phyloP scores from a whole-genome alignment of 2,329 filamentous ascomycete genomes.

The Fusarium verrucosum region DNA sequence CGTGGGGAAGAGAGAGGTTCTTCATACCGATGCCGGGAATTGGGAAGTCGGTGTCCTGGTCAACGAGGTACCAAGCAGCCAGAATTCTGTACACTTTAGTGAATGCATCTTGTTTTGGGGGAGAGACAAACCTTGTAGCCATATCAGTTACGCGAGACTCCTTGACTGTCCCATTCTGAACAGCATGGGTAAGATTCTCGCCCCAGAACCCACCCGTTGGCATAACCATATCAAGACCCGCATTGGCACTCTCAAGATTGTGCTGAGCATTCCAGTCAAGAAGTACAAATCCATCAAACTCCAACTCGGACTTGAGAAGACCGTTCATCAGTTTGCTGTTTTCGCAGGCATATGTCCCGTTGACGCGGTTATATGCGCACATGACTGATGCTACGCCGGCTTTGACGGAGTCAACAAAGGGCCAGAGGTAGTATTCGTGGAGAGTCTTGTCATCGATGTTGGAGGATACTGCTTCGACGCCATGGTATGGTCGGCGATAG shows the following conservation, averaged over 20 bases:
- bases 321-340: constrained; percentile 76
- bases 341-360: constrained; percentile 78
- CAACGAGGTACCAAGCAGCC: constrained; percentile 31
- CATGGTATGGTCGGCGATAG: constrained; percentile 53
- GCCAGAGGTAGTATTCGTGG: constrained; percentile 73
- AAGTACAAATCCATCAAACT: constrained; percentile 74
- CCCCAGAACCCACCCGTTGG: constrained; percentile 66
- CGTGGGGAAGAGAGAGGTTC: constrained; percentile 61
- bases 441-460: constrained; percentile 73
- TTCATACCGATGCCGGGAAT: constrained; percentile 66
- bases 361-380: constrained; percentile 77
- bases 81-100: constrained; percentile 9
- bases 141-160: constrained; percentile 80
- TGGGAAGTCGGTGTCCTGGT: constrained; percentile 59
- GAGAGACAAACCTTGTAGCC: constrained; percentile 67
- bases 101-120: background rate
- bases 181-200: constrained; percentile 74
- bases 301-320: constrained; percentile 69
- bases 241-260: constrained; percentile 62
- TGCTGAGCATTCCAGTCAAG: constrained; percentile 77
- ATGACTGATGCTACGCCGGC: constrained; percentile 68
- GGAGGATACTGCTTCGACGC: constrained; percentile 63
- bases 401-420: constrained; percentile 68
- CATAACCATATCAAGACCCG: constrained; percentile 77
- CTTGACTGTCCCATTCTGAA: constrained; percentile 79